These are phyloP conservation scores for Alternaria ventricosa DNA, from an alignment of 2,329 filamentous ascomycete genomes.

Conservation along the genomic window DNA sequence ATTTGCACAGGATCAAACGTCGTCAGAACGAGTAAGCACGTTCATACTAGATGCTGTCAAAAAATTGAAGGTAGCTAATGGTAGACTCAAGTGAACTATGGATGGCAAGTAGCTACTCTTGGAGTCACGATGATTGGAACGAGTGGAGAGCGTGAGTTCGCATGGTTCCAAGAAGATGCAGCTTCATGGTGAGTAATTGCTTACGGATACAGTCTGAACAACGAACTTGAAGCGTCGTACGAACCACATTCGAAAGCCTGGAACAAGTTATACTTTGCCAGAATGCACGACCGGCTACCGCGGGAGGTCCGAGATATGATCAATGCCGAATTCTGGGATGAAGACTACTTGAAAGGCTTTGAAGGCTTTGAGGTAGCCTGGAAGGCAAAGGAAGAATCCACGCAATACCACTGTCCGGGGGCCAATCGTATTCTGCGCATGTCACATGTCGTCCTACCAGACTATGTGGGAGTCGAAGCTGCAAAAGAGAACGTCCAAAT, in stretches of 20 bases:
- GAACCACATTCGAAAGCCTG: neutral
- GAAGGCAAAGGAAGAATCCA: neutral
- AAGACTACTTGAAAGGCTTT: neutral
- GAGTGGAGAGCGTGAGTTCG: neutral
- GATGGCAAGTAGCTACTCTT: neutral
- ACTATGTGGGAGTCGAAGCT: rapidly evolving
- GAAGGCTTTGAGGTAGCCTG: neutral
- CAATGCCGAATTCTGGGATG: neutral
- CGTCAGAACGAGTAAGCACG: neutral
- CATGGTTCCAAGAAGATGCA: neutral
- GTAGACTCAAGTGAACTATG: neutral
- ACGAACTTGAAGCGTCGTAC: neutral
- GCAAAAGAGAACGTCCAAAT: neutral
- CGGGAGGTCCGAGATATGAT: neutral
- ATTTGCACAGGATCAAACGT: neutral
- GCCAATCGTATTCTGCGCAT: neutral
- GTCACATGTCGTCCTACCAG: neutral
- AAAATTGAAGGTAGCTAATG: neutral
- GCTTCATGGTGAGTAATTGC: neutral
- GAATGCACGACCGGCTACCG: neutral
- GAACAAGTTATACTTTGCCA: neutral
- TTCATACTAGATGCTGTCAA: neutral
- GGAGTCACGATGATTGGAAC: neutral
- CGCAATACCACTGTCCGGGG: too few relatives aligned
- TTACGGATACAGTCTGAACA: neutral